Evolutionary conservation across 2,329 filamentous ascomycete species (phyloP), one percentile per base, ranked within the genome.

Genomic region (Pleomassaria siparia): DNA sequence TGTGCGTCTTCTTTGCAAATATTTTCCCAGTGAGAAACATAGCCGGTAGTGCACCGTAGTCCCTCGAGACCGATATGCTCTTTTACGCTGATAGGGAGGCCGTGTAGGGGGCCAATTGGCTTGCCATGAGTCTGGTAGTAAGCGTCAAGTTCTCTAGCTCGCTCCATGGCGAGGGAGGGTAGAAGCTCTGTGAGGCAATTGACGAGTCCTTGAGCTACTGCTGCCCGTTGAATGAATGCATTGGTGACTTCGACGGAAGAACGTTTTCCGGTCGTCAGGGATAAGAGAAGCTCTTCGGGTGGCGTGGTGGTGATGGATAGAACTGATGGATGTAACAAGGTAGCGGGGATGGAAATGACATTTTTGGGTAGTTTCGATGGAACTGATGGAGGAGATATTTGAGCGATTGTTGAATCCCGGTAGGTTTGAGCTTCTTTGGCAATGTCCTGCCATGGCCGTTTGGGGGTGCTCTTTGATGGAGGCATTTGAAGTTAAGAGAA

Each of bases 51-150:
- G 15, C 74, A 59, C 47, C 77, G 74, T 2, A 77, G 62, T 1
- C 70, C 78, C 54, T 76, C 70, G 55, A 82, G 73, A 1, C 71
- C 72, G 12, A 80, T 56, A 50, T 81, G 78, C 54, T 83, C 81
- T 59, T 83, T 77, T 20, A 76, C 60, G 44, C 65, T 71, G 49
- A 74, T 79, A 0, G 81, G 81, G 2, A 84, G 63, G 16, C 77
- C 78, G 49, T 79, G 77, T 0, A 80, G 63, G 7, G 72, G 70
- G 1, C 75, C 76, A 9, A 74, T 59, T 0, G 74, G 70, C 30
- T 66, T 66, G 16, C 62, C 56, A 41, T 75, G 58, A 29, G 67
- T 35, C 6, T 58, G 44, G 30, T 69, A 64, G 50, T 74, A 71
- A 1, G 64, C 63, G 53, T 78, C 76, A 0, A 77, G 66, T 16